Base-by-base conservation (phyloP, 139 green algal species). In the Micractinium conductrix region DNA sequence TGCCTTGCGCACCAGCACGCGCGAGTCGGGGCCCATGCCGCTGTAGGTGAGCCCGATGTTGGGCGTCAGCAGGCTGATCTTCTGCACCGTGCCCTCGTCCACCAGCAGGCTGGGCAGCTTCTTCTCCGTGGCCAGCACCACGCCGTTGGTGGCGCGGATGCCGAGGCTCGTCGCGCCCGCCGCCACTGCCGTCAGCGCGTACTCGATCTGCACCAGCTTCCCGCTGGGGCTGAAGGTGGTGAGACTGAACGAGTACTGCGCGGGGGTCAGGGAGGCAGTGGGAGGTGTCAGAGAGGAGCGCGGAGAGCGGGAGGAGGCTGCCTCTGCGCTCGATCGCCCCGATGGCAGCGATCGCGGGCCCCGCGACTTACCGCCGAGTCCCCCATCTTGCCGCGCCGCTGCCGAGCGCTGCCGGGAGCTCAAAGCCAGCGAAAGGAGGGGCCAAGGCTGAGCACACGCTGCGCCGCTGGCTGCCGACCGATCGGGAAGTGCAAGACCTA, bases 61-160 rank as follows among this genome's bases (percentile, higher is more conserved):
- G 26, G 92, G 91, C 19, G 97, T 98, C 7, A 99, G 78, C 60
- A 95, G 88, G 17, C 89, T 88, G 44, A 99, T 99, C 89, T 99
- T 99, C 86, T 98, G 90, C 70, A 98, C 95, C 12, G 95, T 98
- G 44, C 48, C 82, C 81, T 98, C 94, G 53, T 98, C 96, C 28
- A 94, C 94, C 42, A 99, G 90, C 19, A 94, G 89, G 30, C 91
- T 95, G 0, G 97, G 96, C 72, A 98, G 90, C 90, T 99, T 99
- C 92, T 99, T 99, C 81, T 99, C 97, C 35, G 97, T 99, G 35
- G 97, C 97, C 40, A 99, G 95, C 21, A 99, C 97, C 35, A 99
- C 97, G 42, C 97, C 97, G 79, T 99, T 97, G 21, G 90, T 96
- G 63, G 97, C 97, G 62, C 96, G 96, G 73, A 99, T 99, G 44